phyloP scores from a whole-genome alignment of 495 filamentous ascomycete genomes.

The Tuber calosporum region DNA sequence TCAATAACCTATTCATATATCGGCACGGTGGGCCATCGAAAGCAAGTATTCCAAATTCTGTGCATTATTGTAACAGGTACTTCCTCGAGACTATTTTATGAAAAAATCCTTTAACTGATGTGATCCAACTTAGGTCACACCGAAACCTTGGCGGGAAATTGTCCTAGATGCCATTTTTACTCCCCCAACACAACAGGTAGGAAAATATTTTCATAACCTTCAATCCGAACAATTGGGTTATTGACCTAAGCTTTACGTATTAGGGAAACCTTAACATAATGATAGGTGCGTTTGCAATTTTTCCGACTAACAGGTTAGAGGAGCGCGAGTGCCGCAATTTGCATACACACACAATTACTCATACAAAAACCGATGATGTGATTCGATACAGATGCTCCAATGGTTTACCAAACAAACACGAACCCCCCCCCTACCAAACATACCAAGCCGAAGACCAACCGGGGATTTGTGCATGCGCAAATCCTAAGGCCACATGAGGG shows the following conservation, averaged over 20 bases:
- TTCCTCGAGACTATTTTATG: background rate
- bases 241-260: background rate
- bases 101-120: background rate
- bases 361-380: background rate
- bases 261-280: background rate
- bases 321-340: background rate
- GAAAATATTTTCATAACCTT: background rate
- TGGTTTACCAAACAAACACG: background rate
- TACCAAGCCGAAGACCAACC: background rate
- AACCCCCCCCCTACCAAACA: background rate
- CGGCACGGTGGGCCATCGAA: background rate
- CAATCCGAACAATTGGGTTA: background rate
- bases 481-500: background rate
- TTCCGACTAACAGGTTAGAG: background rate
- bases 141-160: background rate
- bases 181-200: background rate
- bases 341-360: background rate
- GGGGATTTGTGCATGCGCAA: background rate
- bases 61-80: background rate
- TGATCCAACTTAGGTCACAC: background rate
- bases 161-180: background rate
- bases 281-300: background rate
- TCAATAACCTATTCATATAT: background rate
- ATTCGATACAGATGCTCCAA: background rate
- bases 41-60: background rate